Conservation (phyloP, 345 rosid species). For the Populus pruinosa region DNA sequence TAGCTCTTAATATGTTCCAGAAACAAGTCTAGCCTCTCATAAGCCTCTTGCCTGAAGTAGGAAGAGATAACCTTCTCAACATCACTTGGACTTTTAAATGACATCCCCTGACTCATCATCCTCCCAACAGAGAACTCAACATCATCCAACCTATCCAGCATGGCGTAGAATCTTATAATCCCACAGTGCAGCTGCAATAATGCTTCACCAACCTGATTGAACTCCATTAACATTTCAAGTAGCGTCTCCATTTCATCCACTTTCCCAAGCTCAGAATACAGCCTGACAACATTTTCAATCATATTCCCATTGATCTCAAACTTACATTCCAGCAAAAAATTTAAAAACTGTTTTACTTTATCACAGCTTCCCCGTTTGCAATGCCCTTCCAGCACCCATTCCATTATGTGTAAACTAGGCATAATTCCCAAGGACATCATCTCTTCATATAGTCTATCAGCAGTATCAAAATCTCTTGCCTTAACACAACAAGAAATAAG, state of each 20-base stretch:
- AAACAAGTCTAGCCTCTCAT: slow-evolving; percentile 38
- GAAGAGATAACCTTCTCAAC: slow-evolving; percentile 41
- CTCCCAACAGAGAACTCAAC: slow-evolving; percentile 43
- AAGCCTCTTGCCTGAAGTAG: slow-evolving; percentile 38
- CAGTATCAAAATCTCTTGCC: slow-evolving; percentile 26
- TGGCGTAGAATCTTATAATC: slow-evolving; percentile 34
- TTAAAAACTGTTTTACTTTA: slow-evolving; percentile 22
- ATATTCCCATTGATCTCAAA: slow-evolving; percentile 25
- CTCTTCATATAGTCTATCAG: slow-evolving; percentile 24
- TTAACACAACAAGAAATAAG: slow-evolving; percentile 26
- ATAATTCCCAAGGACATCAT: slow-evolving; percentile 21
- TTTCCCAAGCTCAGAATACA: slow-evolving; percentile 21
- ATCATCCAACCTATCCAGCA: slow-evolving; percentile 32
- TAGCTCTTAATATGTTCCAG: slow-evolving; percentile 31
- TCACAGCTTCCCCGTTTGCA: slow-evolving; percentile 17
- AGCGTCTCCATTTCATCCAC: slow-evolving; percentile 32
- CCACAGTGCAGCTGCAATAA: slow-evolving; percentile 21
- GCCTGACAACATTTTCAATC: slow-evolving; percentile 24
- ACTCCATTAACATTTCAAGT: slow-evolving; percentile 21
- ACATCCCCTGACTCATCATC: slow-evolving; percentile 37
- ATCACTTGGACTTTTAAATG: slow-evolving; percentile 28
- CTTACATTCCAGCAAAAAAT: slow-evolving; percentile 23
- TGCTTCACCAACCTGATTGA: slow-evolving; percentile 18
- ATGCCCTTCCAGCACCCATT: slow-evolving; percentile 29
- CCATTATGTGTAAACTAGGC: slow-evolving; percentile 25